Base-by-base conservation (phyloP, 2,329 filamentous ascomycete genomes). In the Diaporthe aspalathi region DNA sequence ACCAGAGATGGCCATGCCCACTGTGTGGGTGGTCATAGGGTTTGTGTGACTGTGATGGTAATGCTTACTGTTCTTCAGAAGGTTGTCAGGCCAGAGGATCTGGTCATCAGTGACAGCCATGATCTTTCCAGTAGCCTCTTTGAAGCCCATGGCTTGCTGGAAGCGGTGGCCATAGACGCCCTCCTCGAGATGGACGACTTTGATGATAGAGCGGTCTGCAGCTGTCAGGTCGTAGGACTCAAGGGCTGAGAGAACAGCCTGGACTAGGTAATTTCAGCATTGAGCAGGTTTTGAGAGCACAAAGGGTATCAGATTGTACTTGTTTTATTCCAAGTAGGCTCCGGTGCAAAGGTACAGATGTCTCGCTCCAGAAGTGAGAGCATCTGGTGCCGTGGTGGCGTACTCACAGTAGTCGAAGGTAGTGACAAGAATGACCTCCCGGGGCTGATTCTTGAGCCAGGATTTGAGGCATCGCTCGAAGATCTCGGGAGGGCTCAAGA, bases 81-180 rank as follows among this genome's bases (percentile, higher is more conserved):
- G 50, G 22, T 20, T 7, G 12, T 50, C 43, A 17, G 43, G 22
- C 67, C 67, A 68, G n/a, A 68, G 67, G 20, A 68, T 43, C 45
- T 68, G 67, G 24, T 68, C 67, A 68, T 68, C 67, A n/a, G 53
- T 60, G 22, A 68, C 53, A 17, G 67, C 67, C 67, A 68, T 60
- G 53, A 68, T 60, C 43, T 52, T 43, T 32, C 67, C 67, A 22
- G 29, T 68, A 32, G 43, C 67, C 54, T 29, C 35, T 29, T 32
- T 29, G 47, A 68, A 68, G 24, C 67, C 67, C 53, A 52, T 27
- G n/a, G 54, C 43, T 12, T 68, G 67, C 53, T 68, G 67, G n/a
- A 60, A 38, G 11, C 67, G 67, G 29, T 68, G 67, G 20, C 67
- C 67, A 11, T 11, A 29, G 29, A 68, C 24, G 24, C 67, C 54